These are phyloP conservation scores for Dioscorea alata DNA, from an alignment of 106 monocot genomes.

Conservation along the genomic window DNA sequence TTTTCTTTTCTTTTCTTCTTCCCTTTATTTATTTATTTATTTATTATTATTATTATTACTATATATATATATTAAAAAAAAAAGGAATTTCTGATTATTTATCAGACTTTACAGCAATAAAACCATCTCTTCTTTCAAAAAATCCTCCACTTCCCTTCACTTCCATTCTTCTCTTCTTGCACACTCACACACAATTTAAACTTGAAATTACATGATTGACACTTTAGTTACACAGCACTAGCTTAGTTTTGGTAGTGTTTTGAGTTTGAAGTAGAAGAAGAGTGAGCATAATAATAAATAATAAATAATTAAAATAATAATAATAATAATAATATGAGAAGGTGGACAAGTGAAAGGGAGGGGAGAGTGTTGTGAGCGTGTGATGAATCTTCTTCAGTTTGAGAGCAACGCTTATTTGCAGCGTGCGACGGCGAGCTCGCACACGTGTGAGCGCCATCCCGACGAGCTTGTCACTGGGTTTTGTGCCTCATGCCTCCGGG, in stretches of 20 bases:
- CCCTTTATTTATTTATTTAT: not conserved
- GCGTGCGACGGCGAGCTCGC: conserved; percentile 8
- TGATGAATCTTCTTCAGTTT: conserved; percentile 3
- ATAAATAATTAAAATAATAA: no score
- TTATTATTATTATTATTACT: no score
- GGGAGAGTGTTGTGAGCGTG: not conserved
- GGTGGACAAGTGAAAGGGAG: not conserved
- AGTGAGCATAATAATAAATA: no score
- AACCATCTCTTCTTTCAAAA: not conserved
- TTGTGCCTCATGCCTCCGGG: conserved; percentile 81
- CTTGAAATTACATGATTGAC: no score
- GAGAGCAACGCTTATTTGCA: not conserved
- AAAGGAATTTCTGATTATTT: not conserved
- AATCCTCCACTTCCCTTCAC: not conserved
- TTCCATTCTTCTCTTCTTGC: not conserved
- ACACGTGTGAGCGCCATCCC: conserved; percentile 49
- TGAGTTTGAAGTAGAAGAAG: not conserved
- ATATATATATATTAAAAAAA: no score
- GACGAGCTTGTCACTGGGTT: conserved; percentile 59
- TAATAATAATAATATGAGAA: not conserved
- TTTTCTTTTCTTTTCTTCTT: not conserved
- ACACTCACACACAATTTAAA: not conserved
- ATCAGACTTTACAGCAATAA: not conserved
- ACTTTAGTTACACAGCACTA: no score
- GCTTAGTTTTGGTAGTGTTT: no score